Conservation (phyloP, 1,139 yeast species). For the Scheffersomyces stambukii region DNA sequence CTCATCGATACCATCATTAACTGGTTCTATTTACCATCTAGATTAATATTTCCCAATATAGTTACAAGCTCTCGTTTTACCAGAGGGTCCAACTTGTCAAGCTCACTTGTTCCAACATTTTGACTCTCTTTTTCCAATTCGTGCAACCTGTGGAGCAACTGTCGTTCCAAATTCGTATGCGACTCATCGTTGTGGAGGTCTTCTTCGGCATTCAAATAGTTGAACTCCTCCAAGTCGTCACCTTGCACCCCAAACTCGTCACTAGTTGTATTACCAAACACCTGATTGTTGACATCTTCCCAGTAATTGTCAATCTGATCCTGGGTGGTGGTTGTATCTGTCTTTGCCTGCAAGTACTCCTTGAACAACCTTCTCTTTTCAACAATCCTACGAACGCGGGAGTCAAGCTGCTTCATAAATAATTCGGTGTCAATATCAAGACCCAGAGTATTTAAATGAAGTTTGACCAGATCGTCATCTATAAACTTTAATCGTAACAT, state of each 20-base stretch:
- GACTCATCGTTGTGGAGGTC: constrained; percentile 21
- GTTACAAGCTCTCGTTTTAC: constrained; percentile 8
- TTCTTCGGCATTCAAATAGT: constrained; percentile 23
- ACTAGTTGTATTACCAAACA: constrained; percentile 37
- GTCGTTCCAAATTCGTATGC: constrained; percentile 18
- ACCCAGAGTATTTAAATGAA: constrained; percentile 34
- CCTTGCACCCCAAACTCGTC: constrained; percentile 55
- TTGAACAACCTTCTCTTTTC: constrained; percentile 31
- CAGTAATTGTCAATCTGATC: constrained; percentile 43
- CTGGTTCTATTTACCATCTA: no score
- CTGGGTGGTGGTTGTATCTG: constrained; percentile 12
- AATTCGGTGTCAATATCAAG: constrained; percentile 18
- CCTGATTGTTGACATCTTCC: constrained; percentile 42
- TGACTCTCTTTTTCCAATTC: constrained; percentile 11
- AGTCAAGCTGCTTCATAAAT: constrained; percentile 28
- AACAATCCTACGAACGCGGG: constrained; percentile 24
- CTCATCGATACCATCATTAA: no score
- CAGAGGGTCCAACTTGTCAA: constrained; percentile 22
- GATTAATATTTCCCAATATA: constrained; percentile 1
- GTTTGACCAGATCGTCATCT: constrained; percentile 40
- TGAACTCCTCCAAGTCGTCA: constrained; percentile 58
- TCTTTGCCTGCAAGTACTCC: constrained; percentile 24
- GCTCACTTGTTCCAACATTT: constrained; percentile 21
- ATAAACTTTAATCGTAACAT: constrained; percentile 60
- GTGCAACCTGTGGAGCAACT: constrained; percentile 14